Evolutionary conservation across 805 yeast species (phyloP).

Genomic region (Ogataea salicorniae): DNA sequence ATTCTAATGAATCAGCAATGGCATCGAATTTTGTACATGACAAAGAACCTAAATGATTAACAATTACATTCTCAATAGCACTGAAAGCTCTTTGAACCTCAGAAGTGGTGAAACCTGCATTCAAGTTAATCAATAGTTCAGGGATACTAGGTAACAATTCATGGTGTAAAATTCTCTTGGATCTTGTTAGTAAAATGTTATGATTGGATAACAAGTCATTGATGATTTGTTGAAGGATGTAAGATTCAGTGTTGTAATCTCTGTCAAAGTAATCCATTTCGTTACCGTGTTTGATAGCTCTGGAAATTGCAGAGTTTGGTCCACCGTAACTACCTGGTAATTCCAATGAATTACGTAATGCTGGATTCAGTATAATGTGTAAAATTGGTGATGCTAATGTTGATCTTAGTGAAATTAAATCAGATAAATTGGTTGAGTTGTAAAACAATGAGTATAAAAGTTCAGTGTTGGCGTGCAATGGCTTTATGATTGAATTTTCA

Average conservation of each 20-base stretch:
- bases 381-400: slow-evolving; percentile 58
- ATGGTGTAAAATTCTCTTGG: slow-evolving; percentile 62
- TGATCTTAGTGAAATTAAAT: slow-evolving; percentile 50
- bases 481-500: slow-evolving; percentile 29
- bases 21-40: slow-evolving; percentile 3
- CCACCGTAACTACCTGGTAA: slow-evolving; percentile 51
- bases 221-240: slow-evolving; percentile 61
- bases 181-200: slow-evolving; percentile 49
- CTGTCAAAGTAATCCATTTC: slow-evolving; percentile 38
- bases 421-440: slow-evolving; percentile 31
- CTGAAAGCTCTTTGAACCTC: slow-evolving; percentile 42
- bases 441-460: slow-evolving; percentile 37
- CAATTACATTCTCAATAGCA: slow-evolving; percentile 30
- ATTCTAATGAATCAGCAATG: slow-evolving; percentile 11
- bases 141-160: slow-evolving; percentile 70
- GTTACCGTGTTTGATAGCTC: slow-evolving; percentile 41
- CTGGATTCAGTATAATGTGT: slow-evolving; percentile 54
- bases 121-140: slow-evolving; percentile 47
- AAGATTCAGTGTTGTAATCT: slow-evolving; percentile 48
- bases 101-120: slow-evolving; percentile 38
- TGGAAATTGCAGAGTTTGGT: slow-evolving; percentile 33
- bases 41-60: slow-evolving; percentile 4
- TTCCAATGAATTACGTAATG: slow-evolving; percentile 37
- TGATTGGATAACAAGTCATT: slow-evolving; percentile 45
- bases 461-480: slow-evolving; percentile 38